Evolutionary conservation across 1,139 yeast species (phyloP), one percentile per base, ranked within the genome.

Genomic region (Lodderomyces orthopsilosis): DNA sequence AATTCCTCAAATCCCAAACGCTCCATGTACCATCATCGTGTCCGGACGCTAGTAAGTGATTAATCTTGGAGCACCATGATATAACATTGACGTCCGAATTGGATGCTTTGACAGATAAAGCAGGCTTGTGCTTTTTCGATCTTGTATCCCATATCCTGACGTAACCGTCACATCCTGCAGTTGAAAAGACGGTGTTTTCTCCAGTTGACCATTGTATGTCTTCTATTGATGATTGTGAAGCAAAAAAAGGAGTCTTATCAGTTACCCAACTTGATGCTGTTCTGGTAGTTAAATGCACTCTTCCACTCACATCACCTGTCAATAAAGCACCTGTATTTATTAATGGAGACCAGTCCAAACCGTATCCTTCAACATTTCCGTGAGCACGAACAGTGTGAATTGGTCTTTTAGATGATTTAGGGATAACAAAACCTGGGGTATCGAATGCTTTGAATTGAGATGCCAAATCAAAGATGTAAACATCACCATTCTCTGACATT

Each of bases 11-110:
- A 70, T 93, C 99, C 98, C 99, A 93, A 35, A 93, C 94, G 43
- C 95, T 90, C 96, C 98, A 93, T 26, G 83, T 70, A 49, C 99
- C 99, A 62, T 90, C 96, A 63, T 93, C 99, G 59, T 93, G 96
- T 52, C 99, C 99, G 41, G 94, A 83, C 1, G 98, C 98, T 48
- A 93, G 74, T 57, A 93, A 71, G 57, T 90, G 88, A 58, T 85
- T 85, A 51, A 91, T 85, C 59, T 87, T 87, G 48, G 79, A 79
- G 67, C 94, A 88, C 99, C 99, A 93, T 38, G 96, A 87, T 63
- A 94, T 85, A 46, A 94, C 98, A 60, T 93, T 93, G 48, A 93
- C 89, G 63, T 93, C 99, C 1, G 90, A 73, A 21, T 68, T 65
- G n/a, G 96, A 83, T 0, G 96, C 98, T 46, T 68, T 74, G 22